A percentile compares a stretch with the other conserved stretches of the same genome.
Conservation (phyloP, 2,329 filamentous ascomycete genomes). For the Botrytis fragariae region DNA sequence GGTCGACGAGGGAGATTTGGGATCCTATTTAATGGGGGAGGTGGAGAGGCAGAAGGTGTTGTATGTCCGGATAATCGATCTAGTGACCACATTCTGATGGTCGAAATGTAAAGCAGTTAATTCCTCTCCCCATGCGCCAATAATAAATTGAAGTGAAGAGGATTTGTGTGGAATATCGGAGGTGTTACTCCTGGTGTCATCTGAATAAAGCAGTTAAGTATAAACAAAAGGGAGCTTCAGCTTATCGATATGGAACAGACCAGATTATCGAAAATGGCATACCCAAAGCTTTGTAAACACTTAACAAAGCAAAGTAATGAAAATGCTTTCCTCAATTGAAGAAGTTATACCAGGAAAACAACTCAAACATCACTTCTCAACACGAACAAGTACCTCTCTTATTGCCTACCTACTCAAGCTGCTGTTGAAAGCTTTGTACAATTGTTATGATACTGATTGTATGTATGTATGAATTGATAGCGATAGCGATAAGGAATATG, state of each 20-base stretch:
- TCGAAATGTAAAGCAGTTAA: not conserved
- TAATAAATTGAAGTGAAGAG: not conserved
- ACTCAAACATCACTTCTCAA: not conserved
- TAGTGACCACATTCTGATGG: conserved; percentile 68
- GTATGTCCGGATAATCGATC: conserved; percentile 77
- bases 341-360: not conserved
- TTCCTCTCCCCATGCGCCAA: not conserved
- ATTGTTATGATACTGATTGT: not conserved
- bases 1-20: conserved; percentile 67
- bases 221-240: conserved; percentile 6
- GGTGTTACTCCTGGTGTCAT: not conserved
- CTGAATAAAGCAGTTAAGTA: not conserved
- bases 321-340: not conserved
- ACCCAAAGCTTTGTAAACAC: not conserved
- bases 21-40: conserved; percentile 60
- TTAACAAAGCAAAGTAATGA: not conserved
- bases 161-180: not conserved
- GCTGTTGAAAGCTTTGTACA: not conserved
- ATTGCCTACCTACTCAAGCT: not conserved
- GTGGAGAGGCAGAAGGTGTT: conserved; percentile 53
- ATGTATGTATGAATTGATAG: not conserved
- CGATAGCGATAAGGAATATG: not conserved
- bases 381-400: not conserved
- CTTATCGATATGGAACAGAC: conserved; percentile 16
- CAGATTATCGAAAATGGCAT: conserved; percentile 15